Conservation (phyloP, 371 early-diverging fungal species). For the Coemansia sp. region DNA sequence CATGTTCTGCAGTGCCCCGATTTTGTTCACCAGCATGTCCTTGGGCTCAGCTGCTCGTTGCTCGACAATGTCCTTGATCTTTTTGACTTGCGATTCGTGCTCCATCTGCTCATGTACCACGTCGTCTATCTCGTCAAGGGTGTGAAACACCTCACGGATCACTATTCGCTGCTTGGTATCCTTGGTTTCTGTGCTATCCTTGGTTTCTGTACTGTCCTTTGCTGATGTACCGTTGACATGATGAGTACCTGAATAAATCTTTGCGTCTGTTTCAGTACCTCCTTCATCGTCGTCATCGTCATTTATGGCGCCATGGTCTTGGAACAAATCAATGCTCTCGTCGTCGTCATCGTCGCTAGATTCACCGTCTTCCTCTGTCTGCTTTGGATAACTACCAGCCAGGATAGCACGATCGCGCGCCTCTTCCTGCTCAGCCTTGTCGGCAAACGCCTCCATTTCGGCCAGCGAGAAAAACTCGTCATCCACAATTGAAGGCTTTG, state of each 20-base stretch:
- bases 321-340: conserved; percentile 52
- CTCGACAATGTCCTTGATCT: conserved; percentile 46
- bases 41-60: conserved; percentile 53
- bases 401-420: conserved; percentile 46
- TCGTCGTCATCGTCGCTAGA: conserved; percentile 54
- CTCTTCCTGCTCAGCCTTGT: conserved; percentile 51
- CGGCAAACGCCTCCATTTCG: conserved; percentile 53
- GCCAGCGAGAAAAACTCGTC: conserved; percentile 54
- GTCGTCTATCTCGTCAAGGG: conserved; percentile 73
- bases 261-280: not conserved
- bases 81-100: conserved; percentile 51
- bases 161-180: conserved; percentile 10
- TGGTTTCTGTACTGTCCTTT: not conserved
- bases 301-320: conserved; percentile 27
- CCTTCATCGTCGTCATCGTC: conserved; percentile 29
- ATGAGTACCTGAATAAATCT: not conserved
- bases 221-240: not conserved
- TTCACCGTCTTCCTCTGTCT: conserved; percentile 46
- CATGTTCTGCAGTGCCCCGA: conserved; percentile 57
- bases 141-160: conserved; percentile 65
- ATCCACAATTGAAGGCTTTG: conserved; percentile 42
- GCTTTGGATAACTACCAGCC: conserved; percentile 41
- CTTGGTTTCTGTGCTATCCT: not conserved
- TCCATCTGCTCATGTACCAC: conserved; percentile 67
- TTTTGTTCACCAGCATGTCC: conserved; percentile 54